These are phyloP conservation scores for Oryza australiensis DNA, from an alignment of 176 grass and related monocot species.

Conservation along the genomic window DNA sequence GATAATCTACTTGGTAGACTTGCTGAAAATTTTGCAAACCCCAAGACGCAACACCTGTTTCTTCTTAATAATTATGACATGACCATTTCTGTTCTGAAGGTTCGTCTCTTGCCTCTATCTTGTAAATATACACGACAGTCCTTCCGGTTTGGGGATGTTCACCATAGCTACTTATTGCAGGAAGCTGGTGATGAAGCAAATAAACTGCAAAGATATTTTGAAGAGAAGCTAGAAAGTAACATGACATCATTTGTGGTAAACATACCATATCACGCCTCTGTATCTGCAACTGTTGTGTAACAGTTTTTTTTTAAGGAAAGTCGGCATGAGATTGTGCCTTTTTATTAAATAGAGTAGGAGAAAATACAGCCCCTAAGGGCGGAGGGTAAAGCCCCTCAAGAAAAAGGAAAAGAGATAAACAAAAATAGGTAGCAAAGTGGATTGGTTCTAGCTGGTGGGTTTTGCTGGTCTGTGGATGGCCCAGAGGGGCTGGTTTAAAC, in stretches of 20 bases:
- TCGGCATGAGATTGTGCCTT: too few species aligned
- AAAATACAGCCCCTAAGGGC: too few species aligned
- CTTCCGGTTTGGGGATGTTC: conserved; percentile 5
- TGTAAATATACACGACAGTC: not conserved
- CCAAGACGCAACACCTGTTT: conserved; percentile 73
- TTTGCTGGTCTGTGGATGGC: not conserved
- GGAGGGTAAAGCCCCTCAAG: too few species aligned
- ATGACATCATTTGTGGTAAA: conserved; percentile 81
- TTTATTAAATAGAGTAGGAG: too few species aligned
- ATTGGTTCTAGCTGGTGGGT: not conserved
- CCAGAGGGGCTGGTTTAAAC: conserved; percentile 9
- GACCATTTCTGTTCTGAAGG: conserved; percentile 85
- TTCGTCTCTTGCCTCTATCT: conserved; percentile 28
- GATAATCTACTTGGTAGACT: conserved; percentile 73
- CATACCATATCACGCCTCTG: not conserved
- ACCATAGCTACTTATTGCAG: conserved; percentile 38
- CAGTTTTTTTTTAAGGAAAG: too few species aligned
- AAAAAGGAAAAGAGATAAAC: too few species aligned
- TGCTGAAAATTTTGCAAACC: conserved; percentile 53
- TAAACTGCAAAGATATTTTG: conserved; percentile 67
- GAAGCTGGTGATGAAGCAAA: conserved; percentile 56
- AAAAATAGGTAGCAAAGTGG: too few species aligned
- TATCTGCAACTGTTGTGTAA: not conserved
- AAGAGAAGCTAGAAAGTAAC: conserved; percentile 80
- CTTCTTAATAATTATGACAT: conserved; percentile 98